Conservation (phyloP, 305 asterid species). For the Solanum hybrid region DNA sequence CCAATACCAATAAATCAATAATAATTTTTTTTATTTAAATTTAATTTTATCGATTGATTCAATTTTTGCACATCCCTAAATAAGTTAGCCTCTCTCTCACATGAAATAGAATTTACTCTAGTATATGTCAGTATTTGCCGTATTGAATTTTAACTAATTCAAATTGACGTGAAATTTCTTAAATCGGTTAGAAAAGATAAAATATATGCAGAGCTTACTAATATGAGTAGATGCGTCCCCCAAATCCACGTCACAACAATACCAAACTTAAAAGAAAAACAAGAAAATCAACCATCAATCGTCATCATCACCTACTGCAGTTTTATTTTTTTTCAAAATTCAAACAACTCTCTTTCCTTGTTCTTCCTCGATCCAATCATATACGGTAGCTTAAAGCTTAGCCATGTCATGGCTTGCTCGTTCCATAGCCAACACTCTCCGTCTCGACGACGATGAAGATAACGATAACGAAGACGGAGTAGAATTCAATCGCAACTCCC, state of each 20-base stretch:
- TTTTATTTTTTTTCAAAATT: not conserved
- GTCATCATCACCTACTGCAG: not conserved
- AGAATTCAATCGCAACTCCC: constrained; percentile 3
- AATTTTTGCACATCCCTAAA: too few relatives aligned
- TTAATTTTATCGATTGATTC: too few relatives aligned
- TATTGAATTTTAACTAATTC: too few relatives aligned
- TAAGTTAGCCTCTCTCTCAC: too few relatives aligned
- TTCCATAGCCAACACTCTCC: constrained; percentile 73
- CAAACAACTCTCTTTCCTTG: not conserved
- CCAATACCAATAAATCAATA: too few relatives aligned
- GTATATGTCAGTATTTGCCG: too few relatives aligned
- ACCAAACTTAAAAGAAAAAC: not conserved
- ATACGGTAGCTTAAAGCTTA: not conserved
- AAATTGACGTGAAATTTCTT: too few relatives aligned
- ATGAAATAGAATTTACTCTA: too few relatives aligned
- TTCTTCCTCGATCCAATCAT: constrained; percentile 4
- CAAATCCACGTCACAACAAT: not conserved
- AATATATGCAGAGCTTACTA: too few relatives aligned
- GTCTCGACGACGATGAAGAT: constrained; percentile 42
- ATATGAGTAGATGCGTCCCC: not conserved
- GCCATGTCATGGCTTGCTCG: constrained; percentile 93
- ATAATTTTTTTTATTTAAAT: too few relatives aligned
- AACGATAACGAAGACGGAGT: not conserved
- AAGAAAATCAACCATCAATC: not conserved
- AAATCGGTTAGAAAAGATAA: fast-evolving